Percentiles rank a stretch among this genome's conserved stretches.
Evolutionary conservation across 768 basidiomycete species (phyloP).

Genomic region (Termitomyces sp.): DNA sequence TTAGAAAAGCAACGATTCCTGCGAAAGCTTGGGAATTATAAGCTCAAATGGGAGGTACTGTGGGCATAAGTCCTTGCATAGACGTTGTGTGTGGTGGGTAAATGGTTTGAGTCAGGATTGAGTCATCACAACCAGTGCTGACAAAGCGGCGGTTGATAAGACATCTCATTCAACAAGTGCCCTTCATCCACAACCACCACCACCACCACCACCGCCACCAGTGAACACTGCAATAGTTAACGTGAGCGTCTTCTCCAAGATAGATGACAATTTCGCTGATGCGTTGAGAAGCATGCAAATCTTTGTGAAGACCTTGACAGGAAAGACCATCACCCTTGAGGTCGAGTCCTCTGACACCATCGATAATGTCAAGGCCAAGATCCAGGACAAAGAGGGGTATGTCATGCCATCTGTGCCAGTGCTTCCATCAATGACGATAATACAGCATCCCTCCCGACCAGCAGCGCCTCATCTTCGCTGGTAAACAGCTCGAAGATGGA

Average conservation of each 20-base stretch:
- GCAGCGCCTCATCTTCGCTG: slow-evolving; percentile 10
- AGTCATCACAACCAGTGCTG: slow-evolving; percentile 4
- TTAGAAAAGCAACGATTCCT: background rate
- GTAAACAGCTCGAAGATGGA: slow-evolving; percentile 7
- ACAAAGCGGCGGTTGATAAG: slow-evolving; percentile 13
- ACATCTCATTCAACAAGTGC: background rate
- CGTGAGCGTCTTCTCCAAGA: background rate
- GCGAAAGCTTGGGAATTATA: background rate
- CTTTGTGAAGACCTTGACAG: slow-evolving; percentile 15
- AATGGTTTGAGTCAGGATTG: background rate
- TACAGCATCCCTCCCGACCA: slow-evolving; percentile 7
- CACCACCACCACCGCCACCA: slow-evolving; percentile 4
- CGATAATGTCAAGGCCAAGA: slow-evolving; percentile 10
- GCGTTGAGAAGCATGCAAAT: slow-evolving; percentile 14
- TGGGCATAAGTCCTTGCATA: background rate
- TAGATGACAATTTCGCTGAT: background rate
- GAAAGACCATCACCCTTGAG: slow-evolving; percentile 12
- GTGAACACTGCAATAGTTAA: background rate
- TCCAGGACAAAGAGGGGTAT: slow-evolving; percentile 11
- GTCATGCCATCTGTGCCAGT: background rate
- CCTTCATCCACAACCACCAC: slow-evolving; percentile 9
- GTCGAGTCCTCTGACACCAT: slow-evolving; percentile 9
- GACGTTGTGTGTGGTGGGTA: background rate
- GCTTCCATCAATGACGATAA: background rate
- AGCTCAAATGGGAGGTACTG: background rate